Evolutionary conservation across 1,284 basidiomycete species (phyloP), one percentile per base, ranked within the genome.

Genomic region (Anthracocystis walkeri): DNA sequence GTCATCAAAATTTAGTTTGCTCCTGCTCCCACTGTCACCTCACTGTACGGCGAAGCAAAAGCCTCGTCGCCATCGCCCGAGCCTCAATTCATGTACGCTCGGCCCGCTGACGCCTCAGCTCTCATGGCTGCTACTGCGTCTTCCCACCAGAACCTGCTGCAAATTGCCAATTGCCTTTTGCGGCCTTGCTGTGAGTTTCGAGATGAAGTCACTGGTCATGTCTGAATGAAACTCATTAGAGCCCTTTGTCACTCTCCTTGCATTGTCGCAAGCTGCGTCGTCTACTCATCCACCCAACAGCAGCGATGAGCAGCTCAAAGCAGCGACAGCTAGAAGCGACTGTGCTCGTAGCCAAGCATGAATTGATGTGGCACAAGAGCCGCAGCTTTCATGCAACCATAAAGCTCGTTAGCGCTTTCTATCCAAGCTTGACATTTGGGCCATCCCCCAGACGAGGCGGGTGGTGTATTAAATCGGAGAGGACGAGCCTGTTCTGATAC

Each of bases 321-420:
- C 35, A 38, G 35, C 35, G 2, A 38, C 35, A 38, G 14, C 35
- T 38, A 14, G 14, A 38, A 38, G 35, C 35, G 35, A 38, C 35
- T 10, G 35, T 42, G 1, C 20, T 42, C 10, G 41, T 38, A 42
- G 41, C 41, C 8, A 42, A 42, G 41, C 41, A 25, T 16, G 14
- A 4, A 16, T 23, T 27, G 21, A 16, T n/a, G 21, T 23, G 25
- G 23, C 27, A 46, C 0, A 18, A 48, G 46, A 38, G 35, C 35
- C 35, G 35, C 46, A 48, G 27, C 48, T 20, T 49, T 49, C 48
- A 31, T 49, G 48, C 48, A 20, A 31, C 29, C 8, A 31, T 14
- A 27, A 49, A 27, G 48, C 31, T 31, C 48, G 27, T 49, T 31
- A 49, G 48, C 48, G 48, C 48, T 29, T 49, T 31, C n/a, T 18